These are phyloP conservation scores for Angophora floribunda DNA, from an alignment of 345 rosid species.

Conservation along the genomic window DNA sequence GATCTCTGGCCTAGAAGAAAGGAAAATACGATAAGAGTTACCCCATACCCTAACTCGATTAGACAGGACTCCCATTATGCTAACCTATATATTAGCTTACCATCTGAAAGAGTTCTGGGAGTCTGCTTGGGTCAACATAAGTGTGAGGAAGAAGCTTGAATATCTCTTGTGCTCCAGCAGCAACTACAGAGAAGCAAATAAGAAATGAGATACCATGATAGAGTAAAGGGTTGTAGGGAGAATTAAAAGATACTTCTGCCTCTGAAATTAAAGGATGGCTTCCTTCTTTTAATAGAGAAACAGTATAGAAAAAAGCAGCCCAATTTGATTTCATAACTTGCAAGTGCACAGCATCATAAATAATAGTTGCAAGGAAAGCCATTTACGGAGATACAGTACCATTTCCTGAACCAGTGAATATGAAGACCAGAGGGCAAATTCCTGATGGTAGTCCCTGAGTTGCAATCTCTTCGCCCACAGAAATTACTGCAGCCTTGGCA, in stretches of 20 bases:
- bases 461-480: slow-evolving; percentile 83
- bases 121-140: slow-evolving; percentile 65
- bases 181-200: slow-evolving; percentile 26
- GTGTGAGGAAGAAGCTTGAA: slow-evolving; percentile 94
- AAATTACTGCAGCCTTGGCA: slow-evolving; percentile 76
- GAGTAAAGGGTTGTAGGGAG: neutral
- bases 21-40: neutral
- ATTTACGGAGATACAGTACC: slow-evolving; percentile 26
- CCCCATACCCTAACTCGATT: neutral
- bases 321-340: neutral
- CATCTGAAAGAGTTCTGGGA: slow-evolving; percentile 57
- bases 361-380: neutral
- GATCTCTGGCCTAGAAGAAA: slow-evolving; percentile 30
- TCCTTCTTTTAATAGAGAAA: neutral
- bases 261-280: neutral
- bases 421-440: slow-evolving; percentile 72
- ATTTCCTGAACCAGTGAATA: slow-evolving; percentile 72
- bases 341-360: neutral
- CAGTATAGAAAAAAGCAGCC: neutral
- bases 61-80: neutral
- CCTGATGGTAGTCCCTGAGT: slow-evolving; percentile 68
- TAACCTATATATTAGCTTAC: slow-evolving; percentile 11
- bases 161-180: slow-evolving; percentile 86
- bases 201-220: neutral
- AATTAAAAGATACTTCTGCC: neutral